phyloP scores from a whole-genome alignment of 306 rosid genomes.

The Astragalus membranaceus region DNA sequence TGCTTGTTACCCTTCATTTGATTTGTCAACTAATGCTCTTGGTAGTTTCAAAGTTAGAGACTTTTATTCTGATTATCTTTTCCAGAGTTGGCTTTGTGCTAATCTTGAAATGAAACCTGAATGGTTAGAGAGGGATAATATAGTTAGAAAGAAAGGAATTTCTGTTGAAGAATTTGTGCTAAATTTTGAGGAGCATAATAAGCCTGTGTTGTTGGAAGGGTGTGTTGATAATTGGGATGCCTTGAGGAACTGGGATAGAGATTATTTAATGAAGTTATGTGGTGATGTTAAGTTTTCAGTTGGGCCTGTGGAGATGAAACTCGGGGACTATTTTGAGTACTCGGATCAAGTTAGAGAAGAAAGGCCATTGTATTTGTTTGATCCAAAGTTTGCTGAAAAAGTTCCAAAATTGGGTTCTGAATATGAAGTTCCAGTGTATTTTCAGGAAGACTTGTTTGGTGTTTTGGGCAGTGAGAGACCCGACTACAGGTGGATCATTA shows the following conservation, averaged over 20 bases:
- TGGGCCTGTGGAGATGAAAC: constrained; percentile 82
- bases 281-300: constrained; percentile 65
- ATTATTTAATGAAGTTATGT: constrained; percentile 59
- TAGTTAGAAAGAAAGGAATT: constrained; percentile 59
- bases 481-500: constrained; percentile 79
- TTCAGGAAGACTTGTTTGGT: constrained; percentile 76
- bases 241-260: constrained; percentile 70
- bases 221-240: constrained; percentile 87
- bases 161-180: constrained; percentile 73
- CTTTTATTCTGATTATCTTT: constrained; percentile 86
- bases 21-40: background rate
- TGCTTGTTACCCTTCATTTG: constrained; percentile 51
- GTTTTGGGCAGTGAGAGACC: constrained; percentile 79
- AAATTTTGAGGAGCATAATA: constrained; percentile 68
- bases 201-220: constrained; percentile 80
- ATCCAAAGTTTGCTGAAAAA: constrained; percentile 80
- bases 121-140: constrained; percentile 84
- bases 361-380: constrained; percentile 81
- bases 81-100: constrained; percentile 98
- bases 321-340: constrained; percentile 65
- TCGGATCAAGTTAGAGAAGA: constrained; percentile 77
- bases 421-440: constrained; percentile 65
- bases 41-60: constrained; percentile 62
- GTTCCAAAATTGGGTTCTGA: constrained; percentile 67
- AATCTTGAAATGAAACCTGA: constrained; percentile 89